Conservation (phyloP, 2,329 filamentous ascomycete species). For the Verticillium alfalfae region DNA sequence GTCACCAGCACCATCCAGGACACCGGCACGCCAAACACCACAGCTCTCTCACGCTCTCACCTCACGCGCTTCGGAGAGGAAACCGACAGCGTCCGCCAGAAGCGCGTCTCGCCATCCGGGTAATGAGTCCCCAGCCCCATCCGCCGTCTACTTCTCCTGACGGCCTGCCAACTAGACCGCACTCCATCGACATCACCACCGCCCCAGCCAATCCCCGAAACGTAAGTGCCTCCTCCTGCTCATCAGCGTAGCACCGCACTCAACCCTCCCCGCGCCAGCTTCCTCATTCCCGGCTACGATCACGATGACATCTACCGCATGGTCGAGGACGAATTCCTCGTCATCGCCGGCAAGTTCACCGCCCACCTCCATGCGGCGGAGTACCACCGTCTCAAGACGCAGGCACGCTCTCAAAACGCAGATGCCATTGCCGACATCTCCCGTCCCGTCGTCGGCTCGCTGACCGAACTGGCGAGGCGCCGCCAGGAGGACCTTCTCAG, state of each 20-base stretch:
- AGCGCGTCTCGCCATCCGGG: not conserved
- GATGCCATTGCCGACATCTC: slow-evolving; percentile 44
- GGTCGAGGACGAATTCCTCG: slow-evolving; percentile 76
- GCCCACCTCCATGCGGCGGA: slow-evolving; percentile 72
- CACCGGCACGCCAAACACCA: not conserved
- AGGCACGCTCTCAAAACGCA: slow-evolving; percentile 49
- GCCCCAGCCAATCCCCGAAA: slow-evolving; percentile 39
- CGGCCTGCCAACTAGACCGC: slow-evolving; percentile 16
- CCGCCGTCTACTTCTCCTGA: not conserved
- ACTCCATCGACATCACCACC: slow-evolving; percentile 47
- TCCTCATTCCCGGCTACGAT: slow-evolving; percentile 60
- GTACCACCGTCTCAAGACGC: slow-evolving; percentile 61
- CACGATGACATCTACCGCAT: slow-evolving; percentile 73
- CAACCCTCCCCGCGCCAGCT: slow-evolving; percentile 27
- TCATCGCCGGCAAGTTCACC: slow-evolving; percentile 64
- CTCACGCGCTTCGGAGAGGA: slow-evolving; percentile 7
- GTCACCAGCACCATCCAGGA: slow-evolving; percentile 10
- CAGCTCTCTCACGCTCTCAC: not conserved
- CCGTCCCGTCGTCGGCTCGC: slow-evolving; percentile 40
- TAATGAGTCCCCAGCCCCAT: slow-evolving; percentile 1
- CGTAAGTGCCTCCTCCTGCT: slow-evolving; percentile 20
- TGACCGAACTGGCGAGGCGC: slow-evolving; percentile 26
- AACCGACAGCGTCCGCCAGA: not conserved
- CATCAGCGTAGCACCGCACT: no score
- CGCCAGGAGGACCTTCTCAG: slow-evolving; percentile 28